Base-by-base conservation (phyloP, 2,329 filamentous ascomycete genomes). In the Curvularia spicifera region DNA sequence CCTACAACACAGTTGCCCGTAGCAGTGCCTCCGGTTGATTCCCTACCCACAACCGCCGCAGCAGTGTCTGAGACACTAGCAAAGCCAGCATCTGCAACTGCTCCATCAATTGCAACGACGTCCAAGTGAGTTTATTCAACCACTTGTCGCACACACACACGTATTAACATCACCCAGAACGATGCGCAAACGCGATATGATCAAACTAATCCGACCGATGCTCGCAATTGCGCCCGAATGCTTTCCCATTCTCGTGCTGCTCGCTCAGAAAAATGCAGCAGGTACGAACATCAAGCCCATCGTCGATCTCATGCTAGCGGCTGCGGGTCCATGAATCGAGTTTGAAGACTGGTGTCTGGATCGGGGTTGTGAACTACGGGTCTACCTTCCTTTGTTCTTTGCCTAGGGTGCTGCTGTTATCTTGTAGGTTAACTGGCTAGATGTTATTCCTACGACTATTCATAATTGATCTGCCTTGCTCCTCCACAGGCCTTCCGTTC, bases 271-370 rank as follows among this genome's bases (percentile, higher is more conserved):
- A 52, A 71, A 68, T 55, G 66, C 65, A 42, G 64, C 61, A 8
- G 71, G 71, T 18, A 58, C 52, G 9, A 66, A 70, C 46, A 61
- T 72, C 43, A 66, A 66, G 45, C 55, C 63, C 7, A 48, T 68
- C 39, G 55, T 63, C 12, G 61, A 66, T 9, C 28, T 20, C 5
- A 61, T 61, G 59, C 12, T 59, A 26, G 35, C 44, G 35, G 48
- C 46, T n/a, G 56, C 51, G 1, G 63, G 54, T 45, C 26, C 48
- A 12, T 66, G 50, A 64, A 40, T 13, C 18, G 49, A 51, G 31
- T 18, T 46, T 35, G 50, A 48, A 18, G 46, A 43, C 15, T 55
- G 44, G 44, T 33, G 46, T 42, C 49, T 57, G 40, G 37, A 59
- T 48, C 18, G 47, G 15, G 55, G 51, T n/a, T 42, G 51, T n/a